phyloP scores from a whole-genome alignment of 2,329 filamentous ascomycete genomes.

The Exophiala mesophila region DNA sequence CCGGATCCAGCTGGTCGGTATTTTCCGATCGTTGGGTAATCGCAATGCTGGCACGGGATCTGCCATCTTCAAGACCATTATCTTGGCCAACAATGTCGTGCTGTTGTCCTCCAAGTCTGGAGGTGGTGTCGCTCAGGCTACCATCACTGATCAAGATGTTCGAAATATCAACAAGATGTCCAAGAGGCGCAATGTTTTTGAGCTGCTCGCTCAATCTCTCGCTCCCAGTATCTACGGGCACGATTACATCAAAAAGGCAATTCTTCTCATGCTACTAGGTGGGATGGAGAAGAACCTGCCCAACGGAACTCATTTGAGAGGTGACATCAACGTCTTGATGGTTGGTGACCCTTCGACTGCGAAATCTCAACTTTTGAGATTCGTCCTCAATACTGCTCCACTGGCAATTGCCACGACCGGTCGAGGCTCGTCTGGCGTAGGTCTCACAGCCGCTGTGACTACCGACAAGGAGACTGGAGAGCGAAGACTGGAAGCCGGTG shows the following conservation, averaged over 20 bases:
- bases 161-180: slow-evolving; percentile 97
- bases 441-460: slow-evolving; percentile 94
- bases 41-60: slow-evolving; percentile 86
- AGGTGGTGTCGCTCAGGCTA: slow-evolving; percentile 83
- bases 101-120: slow-evolving; percentile 93
- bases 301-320: slow-evolving; percentile 94
- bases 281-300: slow-evolving; percentile 98
- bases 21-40: slow-evolving; percentile 90
- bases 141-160: slow-evolving; percentile 93
- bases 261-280: slow-evolving; percentile 87
- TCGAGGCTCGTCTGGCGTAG: slow-evolving; percentile 92
- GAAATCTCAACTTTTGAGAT: slow-evolving; percentile 95
- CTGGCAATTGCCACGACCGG: slow-evolving; percentile 95
- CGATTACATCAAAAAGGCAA: slow-evolving; percentile 96
- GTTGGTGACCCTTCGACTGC: slow-evolving; percentile 97
- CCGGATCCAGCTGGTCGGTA: slow-evolving; percentile 92
- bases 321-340: slow-evolving; percentile 99
- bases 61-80: slow-evolving; percentile 87
- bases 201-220: slow-evolving; percentile 86
- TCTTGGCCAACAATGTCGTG: slow-evolving; percentile 92
- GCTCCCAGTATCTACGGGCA: slow-evolving; percentile 97
- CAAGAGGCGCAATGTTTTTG: slow-evolving; percentile 90
- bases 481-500: slow-evolving; percentile 87
- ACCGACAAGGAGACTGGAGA: slow-evolving; percentile 97
- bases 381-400: slow-evolving; percentile 94